Evolutionary conservation across 345 rosid species (phyloP).

Genomic region (Microthlaspi erraticum): DNA sequence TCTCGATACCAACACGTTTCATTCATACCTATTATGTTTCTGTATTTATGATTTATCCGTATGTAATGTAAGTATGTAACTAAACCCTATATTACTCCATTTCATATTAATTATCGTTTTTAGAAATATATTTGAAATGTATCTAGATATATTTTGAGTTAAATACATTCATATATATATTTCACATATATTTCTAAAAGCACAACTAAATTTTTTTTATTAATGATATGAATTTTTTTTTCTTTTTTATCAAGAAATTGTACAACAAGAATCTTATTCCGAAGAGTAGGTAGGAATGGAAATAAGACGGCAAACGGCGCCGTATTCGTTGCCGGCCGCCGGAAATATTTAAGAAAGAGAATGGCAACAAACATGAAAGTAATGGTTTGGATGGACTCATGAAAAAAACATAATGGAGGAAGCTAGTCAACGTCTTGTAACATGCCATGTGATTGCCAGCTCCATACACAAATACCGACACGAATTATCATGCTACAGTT

Average conservation of each 20-base stretch:
- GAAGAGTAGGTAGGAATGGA: conserved; percentile 1
- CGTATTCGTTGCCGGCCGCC: conserved; percentile 36
- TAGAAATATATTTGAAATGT: too few species aligned
- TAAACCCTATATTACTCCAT: too few species aligned
- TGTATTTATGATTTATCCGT: conserved; percentile 13
- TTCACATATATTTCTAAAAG: too few species aligned
- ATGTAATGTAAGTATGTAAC: too few species aligned
- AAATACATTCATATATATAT: too few species aligned
- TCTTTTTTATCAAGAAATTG: conserved; percentile 4
- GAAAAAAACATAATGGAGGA: conserved; percentile 35
- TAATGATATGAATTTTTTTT: too few species aligned
- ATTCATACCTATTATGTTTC: conserved; percentile 11
- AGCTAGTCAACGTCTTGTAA: conserved; percentile 44
- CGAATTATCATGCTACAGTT: conserved; percentile 26
- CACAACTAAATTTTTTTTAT: too few species aligned
- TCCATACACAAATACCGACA: conserved; percentile 38
- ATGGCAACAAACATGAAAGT: conserved; percentile 33
- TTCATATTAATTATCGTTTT: too few species aligned
- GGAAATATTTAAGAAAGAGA: conserved; percentile 24
- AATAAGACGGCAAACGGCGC: conserved; percentile 23
- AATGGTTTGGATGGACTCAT: conserved; percentile 39
- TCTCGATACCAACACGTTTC: conserved; percentile 36
- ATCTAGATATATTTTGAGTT: too few species aligned
- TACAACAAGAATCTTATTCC: neutral
- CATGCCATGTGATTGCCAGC: conserved; percentile 79